Percentiles rank a stretch among this genome's conserved stretches.
phyloP scores from a whole-genome alignment of 1,284 basidiomycete species.

The Salmacisia buchloeana region DNA sequence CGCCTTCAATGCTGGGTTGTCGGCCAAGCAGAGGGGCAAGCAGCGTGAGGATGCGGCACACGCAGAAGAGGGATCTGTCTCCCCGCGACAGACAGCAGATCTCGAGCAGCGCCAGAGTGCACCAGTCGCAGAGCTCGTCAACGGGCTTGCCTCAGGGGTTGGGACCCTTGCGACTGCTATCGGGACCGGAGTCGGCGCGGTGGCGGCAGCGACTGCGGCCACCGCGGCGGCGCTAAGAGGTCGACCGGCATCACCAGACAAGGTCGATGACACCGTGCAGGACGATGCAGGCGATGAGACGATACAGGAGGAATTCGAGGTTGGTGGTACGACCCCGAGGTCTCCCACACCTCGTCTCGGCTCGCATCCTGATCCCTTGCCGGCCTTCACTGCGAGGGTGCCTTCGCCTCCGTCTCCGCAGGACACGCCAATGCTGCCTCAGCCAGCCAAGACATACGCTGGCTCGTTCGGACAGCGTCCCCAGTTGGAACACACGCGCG shows the following conservation, averaged over 20 bases:
- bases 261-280: too few relatives aligned
- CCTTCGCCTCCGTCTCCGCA: too few relatives aligned
- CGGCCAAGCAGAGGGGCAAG: neutral
- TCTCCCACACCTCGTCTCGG: too few relatives aligned
- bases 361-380: too few relatives aligned
- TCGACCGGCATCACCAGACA: too few relatives aligned
- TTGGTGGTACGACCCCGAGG: too few relatives aligned
- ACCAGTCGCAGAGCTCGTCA: neutral
- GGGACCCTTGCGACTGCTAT: neutral
- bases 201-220: neutral
- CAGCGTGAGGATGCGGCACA: neutral
- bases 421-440: neutral
- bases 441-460: neutral
- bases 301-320: too few relatives aligned
- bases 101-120: too few relatives aligned
- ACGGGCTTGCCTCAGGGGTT: neutral
- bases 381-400: too few relatives aligned
- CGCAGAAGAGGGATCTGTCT: too few relatives aligned
- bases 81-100: too few relatives aligned
- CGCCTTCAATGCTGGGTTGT: neutral
- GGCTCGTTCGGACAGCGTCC: neutral
- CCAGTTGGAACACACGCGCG: constrained; percentile 4
- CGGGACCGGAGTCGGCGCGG: neutral
- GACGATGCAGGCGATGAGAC: too few relatives aligned
- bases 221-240: neutral